Evolutionary conservation across 305 asterid species (phyloP).

Genomic region (Andrographis paniculata): DNA sequence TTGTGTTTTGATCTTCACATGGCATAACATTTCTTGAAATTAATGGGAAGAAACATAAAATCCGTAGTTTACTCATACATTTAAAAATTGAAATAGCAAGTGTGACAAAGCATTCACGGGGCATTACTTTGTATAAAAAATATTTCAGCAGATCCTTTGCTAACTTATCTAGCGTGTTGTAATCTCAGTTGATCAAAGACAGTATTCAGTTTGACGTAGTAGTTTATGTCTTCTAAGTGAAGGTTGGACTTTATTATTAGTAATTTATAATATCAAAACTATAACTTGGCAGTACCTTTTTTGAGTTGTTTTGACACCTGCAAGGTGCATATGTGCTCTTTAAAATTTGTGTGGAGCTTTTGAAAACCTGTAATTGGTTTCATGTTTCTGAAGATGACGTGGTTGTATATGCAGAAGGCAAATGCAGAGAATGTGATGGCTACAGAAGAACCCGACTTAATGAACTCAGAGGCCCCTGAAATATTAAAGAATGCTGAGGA

Average conservation of each 20-base stretch:
- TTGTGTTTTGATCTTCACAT: too few species aligned
- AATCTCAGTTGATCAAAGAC: conserved; percentile 4
- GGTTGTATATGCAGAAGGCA: conserved; percentile 35
- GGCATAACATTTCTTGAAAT: neutral
- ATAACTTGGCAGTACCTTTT: too few species aligned
- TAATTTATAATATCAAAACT: too few species aligned
- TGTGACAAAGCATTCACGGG: neutral
- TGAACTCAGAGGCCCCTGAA: conserved; percentile 41
- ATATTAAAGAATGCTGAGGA: conserved; percentile 21
- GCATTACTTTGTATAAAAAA: neutral
- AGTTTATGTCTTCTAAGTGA: neutral
- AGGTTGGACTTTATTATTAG: conserved; percentile 4
- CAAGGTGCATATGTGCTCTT: neutral
- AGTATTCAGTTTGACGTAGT: neutral
- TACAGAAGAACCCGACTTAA: conserved; percentile 36
- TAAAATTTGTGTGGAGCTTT: neutral
- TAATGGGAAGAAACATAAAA: neutral
- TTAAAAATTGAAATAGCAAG: neutral
- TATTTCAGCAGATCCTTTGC: neutral
- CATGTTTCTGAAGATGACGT: conserved; percentile 10
- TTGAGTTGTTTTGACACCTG: conserved; percentile 3
- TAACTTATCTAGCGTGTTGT: neutral
- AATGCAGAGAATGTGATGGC: conserved; percentile 31
- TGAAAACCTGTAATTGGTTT: conserved; percentile 5
- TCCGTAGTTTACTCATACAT: neutral